Base-by-base conservation (phyloP, 169 alveolate species). In the Plasmodium malariae region DNA sequence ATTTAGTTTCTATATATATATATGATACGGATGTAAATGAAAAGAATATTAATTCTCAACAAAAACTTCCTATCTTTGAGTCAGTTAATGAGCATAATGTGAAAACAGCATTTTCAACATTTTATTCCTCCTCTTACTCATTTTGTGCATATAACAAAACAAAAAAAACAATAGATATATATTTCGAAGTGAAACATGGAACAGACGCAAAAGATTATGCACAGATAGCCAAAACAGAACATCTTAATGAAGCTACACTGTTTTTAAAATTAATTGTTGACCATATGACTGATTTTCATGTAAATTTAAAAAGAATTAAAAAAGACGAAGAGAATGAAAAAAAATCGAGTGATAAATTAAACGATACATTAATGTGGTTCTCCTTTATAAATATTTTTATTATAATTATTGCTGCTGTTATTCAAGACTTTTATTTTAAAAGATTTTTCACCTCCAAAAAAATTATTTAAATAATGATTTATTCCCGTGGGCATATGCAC, bases 351-450 rank as follows among this genome's bases (percentile, higher is more conserved):
- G 90, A 80, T 45, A 80, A 80, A 59, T 65, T 80, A 26, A 80
- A 80, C 40, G 90, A 80, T 32, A 80, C 90, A 21, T 43, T 80
- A 14, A 63, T 80, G 90, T 80, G 90, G 90, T 80, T 80, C 28
- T 80, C 90, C 30, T 12, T 80, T 6, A 30, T 80, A 6, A 80
- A 48, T 30, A 80, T 80, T 48, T 4, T 80, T 30, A 80, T 80
- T 6, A 80, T 80, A 34, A 34, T 80, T 0, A 54, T 80, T 1
- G 90, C 90, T 21, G 90, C 90, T 3, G 34, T 80, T 21, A 51
- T 67, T 6, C 90, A 80, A 34, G 90, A 80, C 26, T 80, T 80
- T 12, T 80, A 80, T 57, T 80, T 65, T 17, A 80, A 80, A 45
- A 36, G 74, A 7, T 80, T 80, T 36, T 80, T 80, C 43, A 80